phyloP scores from a whole-genome alignment of 345 rosid species.

The Heritiera littoralis region DNA sequence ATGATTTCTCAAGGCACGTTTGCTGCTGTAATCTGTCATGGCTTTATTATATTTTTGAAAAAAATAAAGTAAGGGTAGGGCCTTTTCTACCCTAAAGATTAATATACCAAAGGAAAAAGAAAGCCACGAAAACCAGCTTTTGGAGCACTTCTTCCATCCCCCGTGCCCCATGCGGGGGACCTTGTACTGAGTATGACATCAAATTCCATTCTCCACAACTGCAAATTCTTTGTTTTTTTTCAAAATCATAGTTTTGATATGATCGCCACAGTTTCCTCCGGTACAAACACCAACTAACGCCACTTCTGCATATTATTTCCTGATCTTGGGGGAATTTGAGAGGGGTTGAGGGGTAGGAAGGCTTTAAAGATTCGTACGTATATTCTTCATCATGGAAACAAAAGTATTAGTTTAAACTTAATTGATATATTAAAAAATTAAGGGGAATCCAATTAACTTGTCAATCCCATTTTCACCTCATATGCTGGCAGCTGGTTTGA shows the following conservation, averaged over 20 bases:
- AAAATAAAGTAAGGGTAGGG: neutral
- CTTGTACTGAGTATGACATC: conserved; percentile 25
- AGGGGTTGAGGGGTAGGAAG: neutral
- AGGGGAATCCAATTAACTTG: neutral
- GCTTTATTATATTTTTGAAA: neutral
- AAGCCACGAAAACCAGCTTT: conserved; percentile 39
- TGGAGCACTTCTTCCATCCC: conserved; percentile 37
- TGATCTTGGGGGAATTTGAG: neutral
- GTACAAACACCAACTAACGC: neutral
- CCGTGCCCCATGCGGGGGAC: conserved; percentile 35
- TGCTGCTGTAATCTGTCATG: conserved; percentile 6
- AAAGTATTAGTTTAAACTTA: neutral
- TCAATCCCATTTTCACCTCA: neutral
- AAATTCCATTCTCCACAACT: conserved; percentile 23
- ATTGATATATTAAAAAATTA: neutral
- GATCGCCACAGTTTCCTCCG: neutral
- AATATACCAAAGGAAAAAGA: conserved; percentile 5
- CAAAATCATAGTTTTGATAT: neutral
- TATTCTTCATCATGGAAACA: neutral
- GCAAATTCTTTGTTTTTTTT: neutral
- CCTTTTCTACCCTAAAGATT: conserved; percentile 19
- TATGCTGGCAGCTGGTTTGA: neutral
- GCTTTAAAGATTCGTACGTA: no score
- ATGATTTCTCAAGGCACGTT: conserved; percentile 21
- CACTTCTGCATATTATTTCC: conserved; percentile 10